Evolutionary conservation across 345 rosid genomes (phyloP), one percentile per base, ranked within the genome.

Genomic region (Moricandia arvensis): DNA sequence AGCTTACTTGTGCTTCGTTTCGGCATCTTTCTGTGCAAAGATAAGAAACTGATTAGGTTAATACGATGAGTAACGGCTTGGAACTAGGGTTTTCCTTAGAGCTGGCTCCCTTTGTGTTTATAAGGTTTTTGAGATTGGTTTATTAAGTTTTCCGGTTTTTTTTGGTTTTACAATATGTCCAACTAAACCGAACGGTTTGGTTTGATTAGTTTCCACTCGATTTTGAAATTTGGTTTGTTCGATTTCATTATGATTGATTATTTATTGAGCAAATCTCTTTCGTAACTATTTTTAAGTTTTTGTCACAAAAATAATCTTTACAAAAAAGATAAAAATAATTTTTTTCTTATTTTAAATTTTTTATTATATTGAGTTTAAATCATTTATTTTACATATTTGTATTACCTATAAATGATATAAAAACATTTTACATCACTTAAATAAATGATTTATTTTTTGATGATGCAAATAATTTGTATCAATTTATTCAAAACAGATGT

Each of bases 1-100:
- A 43, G 51, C 51, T 89, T 79, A 93, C 97, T 90, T 81, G 85
- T 87, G 82, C 95, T 93, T 75, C 76, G 85, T 84, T 90, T 93
- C 91, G 85, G 93, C 97, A 90, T 90, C 17, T 13, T 43, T 13
- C 26, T 53, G 35, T 30, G 27, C 16, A 67, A 33, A 59, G 9
- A 43, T 16, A 43, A 43, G n/a, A 41, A 43, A 1, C 6, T 2
- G 51, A 43, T 16, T 5, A 43, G 51, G 51, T 43, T 1, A 35
- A 35, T 8, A 2, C 2, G 24, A 1, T 35, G 61, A 47, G 24
- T 33, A 62, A 33, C 59, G 61, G 69, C 58, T n/a, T 41, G 13
- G 18, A 55, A 35, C 77, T 81, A 77, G 80, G 84, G 84, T 70
- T 77, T 81, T 77, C 43, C 53, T 47, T 1, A 1, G 51, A 13